A percentile compares a stretch with the other conserved stretches of the same genome.
phyloP scores from a whole-genome alignment of 192 early-diverging fungal species.

The Gigaspora rosea region DNA sequence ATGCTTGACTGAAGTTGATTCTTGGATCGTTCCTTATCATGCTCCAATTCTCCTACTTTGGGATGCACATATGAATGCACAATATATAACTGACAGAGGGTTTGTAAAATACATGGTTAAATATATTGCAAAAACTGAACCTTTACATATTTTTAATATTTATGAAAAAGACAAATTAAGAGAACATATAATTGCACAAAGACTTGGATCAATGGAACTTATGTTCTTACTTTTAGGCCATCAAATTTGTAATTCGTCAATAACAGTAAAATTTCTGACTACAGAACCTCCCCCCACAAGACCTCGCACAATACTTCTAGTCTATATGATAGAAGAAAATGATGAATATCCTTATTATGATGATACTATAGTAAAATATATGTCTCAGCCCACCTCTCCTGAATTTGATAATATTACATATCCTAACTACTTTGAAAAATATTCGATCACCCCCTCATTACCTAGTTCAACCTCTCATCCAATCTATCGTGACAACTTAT shows the following conservation, averaged over 20 bases:
- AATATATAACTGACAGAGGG: neutral
- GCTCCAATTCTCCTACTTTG: neutral
- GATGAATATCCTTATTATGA: neutral
- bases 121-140: neutral
- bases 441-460: neutral
- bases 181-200: neutral
- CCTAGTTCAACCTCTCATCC: neutral
- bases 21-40: neutral
- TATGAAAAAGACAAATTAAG: neutral
- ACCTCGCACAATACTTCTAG: neutral
- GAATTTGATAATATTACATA: slow-evolving; percentile 6
- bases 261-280: slow-evolving; percentile 2
- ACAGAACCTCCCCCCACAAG: too few relatives aligned
- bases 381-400: neutral
- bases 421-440: neutral
- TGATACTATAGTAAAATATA: neutral
- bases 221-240: neutral
- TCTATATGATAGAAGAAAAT: neutral
- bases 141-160: slow-evolving; percentile 8
- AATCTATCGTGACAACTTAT: neutral
- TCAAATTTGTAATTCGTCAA: slow-evolving; percentile 2
- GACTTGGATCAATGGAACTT: neutral
- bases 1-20: neutral
- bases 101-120: neutral
- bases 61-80: neutral